Percentiles rank a stretch among this genome's conserved stretches.
These are phyloP conservation scores for Hygrophorus russula DNA, from an alignment of 768 basidiomycete genomes.

Conservation along the genomic window DNA sequence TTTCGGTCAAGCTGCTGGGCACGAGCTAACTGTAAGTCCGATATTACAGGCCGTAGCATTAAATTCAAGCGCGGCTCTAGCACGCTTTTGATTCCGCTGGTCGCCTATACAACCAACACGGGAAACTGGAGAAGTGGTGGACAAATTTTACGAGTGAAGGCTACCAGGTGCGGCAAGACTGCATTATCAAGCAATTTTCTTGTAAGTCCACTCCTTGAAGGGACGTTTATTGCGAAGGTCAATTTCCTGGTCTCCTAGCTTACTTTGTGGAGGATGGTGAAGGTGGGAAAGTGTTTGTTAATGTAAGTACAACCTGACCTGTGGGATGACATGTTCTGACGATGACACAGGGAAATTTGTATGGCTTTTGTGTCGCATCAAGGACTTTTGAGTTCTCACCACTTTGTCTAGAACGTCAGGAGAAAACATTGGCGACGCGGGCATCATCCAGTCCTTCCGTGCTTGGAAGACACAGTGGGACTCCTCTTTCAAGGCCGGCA, in stretches of 20 bases:
- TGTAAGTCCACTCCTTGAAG: constrained; percentile 25
- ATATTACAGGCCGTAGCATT: neutral
- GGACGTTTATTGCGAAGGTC: constrained; percentile 1
- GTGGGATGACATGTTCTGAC: constrained; percentile 1
- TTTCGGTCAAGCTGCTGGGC: constrained; percentile 86
- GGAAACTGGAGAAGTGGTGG: constrained; percentile 90
- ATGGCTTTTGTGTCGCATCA: constrained; percentile 14
- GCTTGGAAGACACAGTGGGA: constrained; percentile 82
- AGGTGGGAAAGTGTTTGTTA: constrained; percentile 75
- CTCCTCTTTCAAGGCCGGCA: constrained; percentile 41
- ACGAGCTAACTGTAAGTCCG: constrained; percentile 71
- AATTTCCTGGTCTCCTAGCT: constrained; percentile 24
- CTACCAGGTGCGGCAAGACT: constrained; percentile 75
- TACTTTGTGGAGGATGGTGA: constrained; percentile 82
- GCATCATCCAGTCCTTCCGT: constrained; percentile 75
- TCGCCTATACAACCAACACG: constrained; percentile 81
- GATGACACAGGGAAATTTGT: constrained; percentile 59
- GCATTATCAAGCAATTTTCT: constrained; percentile 89
- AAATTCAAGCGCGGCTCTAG: constrained; percentile 22
- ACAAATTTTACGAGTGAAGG: constrained; percentile 75
- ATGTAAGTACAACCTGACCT: constrained; percentile 35
- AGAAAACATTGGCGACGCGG: constrained; percentile 85
- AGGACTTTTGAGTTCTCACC: too few relatives aligned
- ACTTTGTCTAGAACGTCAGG: constrained; percentile 58
- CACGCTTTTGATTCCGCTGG: constrained; percentile 90